phyloP scores from a whole-genome alignment of 2,329 filamentous ascomycete genomes.

The Fusarium sp. region DNA sequence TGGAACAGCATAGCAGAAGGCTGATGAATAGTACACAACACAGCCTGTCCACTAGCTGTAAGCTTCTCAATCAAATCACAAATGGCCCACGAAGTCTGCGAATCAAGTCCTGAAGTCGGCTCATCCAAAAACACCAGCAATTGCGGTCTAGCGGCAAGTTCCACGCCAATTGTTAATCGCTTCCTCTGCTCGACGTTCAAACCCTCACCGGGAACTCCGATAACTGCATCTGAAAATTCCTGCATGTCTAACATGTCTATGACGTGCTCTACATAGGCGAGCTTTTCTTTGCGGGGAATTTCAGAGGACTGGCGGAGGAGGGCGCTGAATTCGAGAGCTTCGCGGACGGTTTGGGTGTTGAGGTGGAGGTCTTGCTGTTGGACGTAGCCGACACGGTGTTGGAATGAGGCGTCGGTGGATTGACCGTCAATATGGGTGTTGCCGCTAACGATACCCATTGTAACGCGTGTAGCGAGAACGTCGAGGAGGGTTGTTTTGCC shows the following conservation, averaged over 20 bases:
- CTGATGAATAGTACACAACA: conserved; percentile 61
- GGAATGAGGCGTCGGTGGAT: conserved; percentile 70
- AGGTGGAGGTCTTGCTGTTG: conserved; percentile 79
- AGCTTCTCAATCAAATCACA: conserved; percentile 76
- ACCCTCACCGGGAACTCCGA: conserved; percentile 62
- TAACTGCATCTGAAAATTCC: conserved; percentile 76
- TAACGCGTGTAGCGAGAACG: conserved; percentile 76
- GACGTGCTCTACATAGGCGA: conserved; percentile 47
- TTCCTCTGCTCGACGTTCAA: conserved; percentile 59
- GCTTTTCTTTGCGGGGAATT: conserved; percentile 52
- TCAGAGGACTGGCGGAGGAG: conserved; percentile 73
- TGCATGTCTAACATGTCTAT: conserved; percentile 55
- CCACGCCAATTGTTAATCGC: conserved; percentile 79
- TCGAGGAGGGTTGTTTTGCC: conserved; percentile 82
- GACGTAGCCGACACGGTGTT: conserved; percentile 77
- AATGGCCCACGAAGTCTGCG: conserved; percentile 80
- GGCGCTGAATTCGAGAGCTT: conserved; percentile 67
- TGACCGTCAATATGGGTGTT: conserved; percentile 76
- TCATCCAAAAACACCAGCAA: conserved; percentile 81
- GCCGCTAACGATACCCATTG: conserved; percentile 77
- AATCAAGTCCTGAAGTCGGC: conserved; percentile 80
- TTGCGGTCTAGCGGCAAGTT: conserved; percentile 77
- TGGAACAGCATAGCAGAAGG: conserved; percentile 58
- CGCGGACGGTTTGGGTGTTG: conserved; percentile 71
- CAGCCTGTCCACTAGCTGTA: conserved; percentile 57